Evolutionary conservation across 2,329 filamentous ascomycete genomes (phyloP).

Genomic region (Raffaelea arxii): DNA sequence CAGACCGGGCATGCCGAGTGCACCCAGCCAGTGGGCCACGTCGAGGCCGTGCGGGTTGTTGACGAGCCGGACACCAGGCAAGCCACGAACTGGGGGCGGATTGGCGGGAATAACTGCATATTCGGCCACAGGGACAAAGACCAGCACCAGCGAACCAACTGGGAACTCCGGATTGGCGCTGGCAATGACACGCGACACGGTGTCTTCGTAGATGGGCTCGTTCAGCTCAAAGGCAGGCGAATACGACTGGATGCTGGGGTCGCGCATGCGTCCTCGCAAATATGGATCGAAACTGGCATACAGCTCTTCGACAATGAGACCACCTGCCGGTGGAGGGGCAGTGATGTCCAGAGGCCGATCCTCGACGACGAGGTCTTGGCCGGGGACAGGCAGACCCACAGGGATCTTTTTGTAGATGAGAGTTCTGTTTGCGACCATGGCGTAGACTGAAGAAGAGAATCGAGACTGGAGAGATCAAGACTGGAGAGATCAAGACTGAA

Average conservation of each 20-base stretch:
- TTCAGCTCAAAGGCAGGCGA: slow-evolving; percentile 49
- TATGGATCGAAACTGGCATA: slow-evolving; percentile 79
- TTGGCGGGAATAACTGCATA: slow-evolving; percentile 45
- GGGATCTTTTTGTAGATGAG: slow-evolving; percentile 66
- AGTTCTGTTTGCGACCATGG: slow-evolving; percentile 49
- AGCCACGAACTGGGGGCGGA: slow-evolving; percentile 25
- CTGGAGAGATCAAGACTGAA: too few species aligned
- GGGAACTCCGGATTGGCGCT: slow-evolving; percentile 51
- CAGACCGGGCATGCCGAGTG: slow-evolving; percentile 43
- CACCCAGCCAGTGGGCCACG: slow-evolving; percentile 58
- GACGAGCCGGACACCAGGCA: slow-evolving; percentile 40
- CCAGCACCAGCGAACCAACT: slow-evolving; percentile 56
- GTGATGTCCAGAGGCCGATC: slow-evolving; percentile 54
- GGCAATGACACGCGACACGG: slow-evolving; percentile 62
- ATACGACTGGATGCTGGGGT: slow-evolving; percentile 56
- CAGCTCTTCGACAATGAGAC: slow-evolving; percentile 59
- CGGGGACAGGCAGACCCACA: slow-evolving; percentile 54
- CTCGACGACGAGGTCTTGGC: slow-evolving; percentile 62
- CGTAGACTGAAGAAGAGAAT: background rate
- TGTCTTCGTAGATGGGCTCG: slow-evolving; percentile 53
- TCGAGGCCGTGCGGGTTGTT: slow-evolving; percentile 61
- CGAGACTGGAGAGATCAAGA: too few species aligned
- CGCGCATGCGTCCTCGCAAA: slow-evolving; percentile 70
- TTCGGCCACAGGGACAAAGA: slow-evolving; percentile 53
- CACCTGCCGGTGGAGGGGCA: slow-evolving; percentile 49